Evolutionary conservation across 805 yeast genomes (phyloP).

Genomic region (Lipomyces sp.): DNA sequence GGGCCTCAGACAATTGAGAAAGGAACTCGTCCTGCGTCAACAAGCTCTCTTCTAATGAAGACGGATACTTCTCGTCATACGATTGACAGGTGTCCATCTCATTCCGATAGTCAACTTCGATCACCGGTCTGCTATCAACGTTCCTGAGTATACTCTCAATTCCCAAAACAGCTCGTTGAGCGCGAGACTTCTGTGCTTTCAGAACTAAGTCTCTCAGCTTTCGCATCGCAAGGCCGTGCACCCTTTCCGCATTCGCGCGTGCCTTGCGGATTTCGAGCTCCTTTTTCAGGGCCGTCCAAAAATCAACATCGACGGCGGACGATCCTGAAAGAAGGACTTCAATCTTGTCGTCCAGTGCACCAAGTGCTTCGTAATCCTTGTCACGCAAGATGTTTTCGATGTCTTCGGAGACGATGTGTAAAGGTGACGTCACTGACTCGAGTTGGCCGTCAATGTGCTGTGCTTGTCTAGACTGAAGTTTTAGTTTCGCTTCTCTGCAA

Average conservation of each 20-base stretch:
- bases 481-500: conserved; percentile 15
- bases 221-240: conserved; percentile 17
- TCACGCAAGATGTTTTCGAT: conserved; percentile 33
- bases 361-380: conserved; percentile 32
- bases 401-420: conserved; percentile 32
- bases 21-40: too few relatives aligned
- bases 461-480: background rate
- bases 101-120: background rate
- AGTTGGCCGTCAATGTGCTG: too few relatives aligned
- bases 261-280: conserved; percentile 31
- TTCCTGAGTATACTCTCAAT: too few relatives aligned
- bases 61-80: too few relatives aligned
- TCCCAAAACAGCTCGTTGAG: background rate
- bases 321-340: conserved; percentile 24
- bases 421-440: conserved; percentile 13
- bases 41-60: too few relatives aligned
- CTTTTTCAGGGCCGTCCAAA: conserved; percentile 34
- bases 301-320: conserved; percentile 32
- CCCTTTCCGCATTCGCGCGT: conserved; percentile 14
- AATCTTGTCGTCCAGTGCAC: conserved; percentile 29
- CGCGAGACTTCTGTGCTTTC: conserved; percentile 6
- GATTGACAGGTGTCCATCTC: too few relatives aligned
- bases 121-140: background rate
- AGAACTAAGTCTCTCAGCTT: conserved; percentile 13
- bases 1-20: too few relatives aligned